Base-by-base conservation (phyloP, 2,329 filamentous ascomycete genomes). In the Dothistroma septosporum region DNA sequence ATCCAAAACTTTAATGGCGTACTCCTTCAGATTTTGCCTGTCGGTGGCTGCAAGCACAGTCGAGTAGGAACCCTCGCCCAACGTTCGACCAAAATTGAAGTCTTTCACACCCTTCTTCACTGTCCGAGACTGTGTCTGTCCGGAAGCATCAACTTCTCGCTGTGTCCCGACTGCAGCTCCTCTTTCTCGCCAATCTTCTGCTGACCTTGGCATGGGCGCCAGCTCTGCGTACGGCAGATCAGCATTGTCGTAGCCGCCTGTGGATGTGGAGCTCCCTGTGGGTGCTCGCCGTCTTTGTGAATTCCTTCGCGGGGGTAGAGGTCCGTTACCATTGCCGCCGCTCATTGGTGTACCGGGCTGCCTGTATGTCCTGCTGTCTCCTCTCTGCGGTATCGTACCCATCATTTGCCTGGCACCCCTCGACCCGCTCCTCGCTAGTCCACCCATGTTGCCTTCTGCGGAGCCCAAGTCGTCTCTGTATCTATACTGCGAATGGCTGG, bases 101-200 rank as follows among this genome's bases (percentile, higher is more conserved):
- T 99, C 94, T 67, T 94, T 90, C 49, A 99, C 94, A 1, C 94
- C 94, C 74, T 99, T 99, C 76, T 97, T 97, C 57, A 97, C 88
- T 61, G 90, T 87, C 63, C 91, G 87, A 64, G 91, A 83, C 9
- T 96, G 83, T 2, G 90, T 86, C 67, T 91, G 89, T 21, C 94
- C 94, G 9, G 63, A 62, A 32, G 89, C 85, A 75, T 97, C 94
- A 28, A 92, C 83, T 72, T 97, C 92, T 73, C 91, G 87, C 60
- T 89, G 85, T 56, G 92, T 83, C 19, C 87, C 87, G 31, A 95
- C 86, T 1, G 93, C 92, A n/a, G 94, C 93, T 48, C 94, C 94
- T 62, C 88, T 87, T 47, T 99, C 93, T 76, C 96, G 91, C 94
- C 94, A 97, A 65, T 97, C 93, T 69, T 97, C 93, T 54, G 69